Evolutionary conservation across 2,329 filamentous ascomycete species (phyloP).

Genomic region (Neofusicoccum parvum): DNA sequence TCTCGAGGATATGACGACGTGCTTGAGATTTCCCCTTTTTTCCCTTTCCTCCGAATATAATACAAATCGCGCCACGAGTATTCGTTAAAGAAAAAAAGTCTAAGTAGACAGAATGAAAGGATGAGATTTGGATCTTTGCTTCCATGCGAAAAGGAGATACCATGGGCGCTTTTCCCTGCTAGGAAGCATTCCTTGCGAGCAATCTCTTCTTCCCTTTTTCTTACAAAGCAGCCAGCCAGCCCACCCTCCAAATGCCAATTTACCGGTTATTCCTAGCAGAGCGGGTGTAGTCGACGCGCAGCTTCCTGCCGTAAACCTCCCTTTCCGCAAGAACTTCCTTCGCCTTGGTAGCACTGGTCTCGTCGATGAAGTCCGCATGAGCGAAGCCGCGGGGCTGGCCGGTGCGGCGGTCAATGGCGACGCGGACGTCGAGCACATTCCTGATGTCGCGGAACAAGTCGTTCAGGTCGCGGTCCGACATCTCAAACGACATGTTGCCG

Average conservation of each 20-base stretch:
- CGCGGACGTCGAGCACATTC: constrained; percentile 74
- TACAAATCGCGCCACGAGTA: background rate
- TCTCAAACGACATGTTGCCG: constrained; percentile 84
- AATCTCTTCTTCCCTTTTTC: no score
- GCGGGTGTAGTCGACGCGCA: constrained; percentile 67
- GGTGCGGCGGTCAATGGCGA: constrained; percentile 79
- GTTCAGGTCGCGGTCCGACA: constrained; percentile 81
- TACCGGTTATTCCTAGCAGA: constrained; percentile 5
- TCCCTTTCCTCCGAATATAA: no score
- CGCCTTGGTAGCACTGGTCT: constrained; percentile 65
- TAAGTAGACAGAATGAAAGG: background rate
- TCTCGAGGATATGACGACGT: no score
- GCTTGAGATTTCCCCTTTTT: no score
- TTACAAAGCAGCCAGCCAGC: background rate
- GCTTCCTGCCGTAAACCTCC: constrained; percentile 64
- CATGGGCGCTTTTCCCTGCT: no score
- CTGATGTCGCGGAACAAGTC: constrained; percentile 70
- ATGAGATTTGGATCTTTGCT: background rate
- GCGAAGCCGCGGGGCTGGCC: constrained; percentile 83
- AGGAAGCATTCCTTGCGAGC: no score
- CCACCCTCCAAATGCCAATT: background rate
- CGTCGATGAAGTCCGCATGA: constrained; percentile 76
- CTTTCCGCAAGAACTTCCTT: constrained; percentile 58
- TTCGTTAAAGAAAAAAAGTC: background rate
- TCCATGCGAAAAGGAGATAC: no score